Evolutionary conservation across 352 stramenopile genomes (phyloP), one percentile per base, ranked within the genome.

Genomic region (Globisporangium radiosum): DNA sequence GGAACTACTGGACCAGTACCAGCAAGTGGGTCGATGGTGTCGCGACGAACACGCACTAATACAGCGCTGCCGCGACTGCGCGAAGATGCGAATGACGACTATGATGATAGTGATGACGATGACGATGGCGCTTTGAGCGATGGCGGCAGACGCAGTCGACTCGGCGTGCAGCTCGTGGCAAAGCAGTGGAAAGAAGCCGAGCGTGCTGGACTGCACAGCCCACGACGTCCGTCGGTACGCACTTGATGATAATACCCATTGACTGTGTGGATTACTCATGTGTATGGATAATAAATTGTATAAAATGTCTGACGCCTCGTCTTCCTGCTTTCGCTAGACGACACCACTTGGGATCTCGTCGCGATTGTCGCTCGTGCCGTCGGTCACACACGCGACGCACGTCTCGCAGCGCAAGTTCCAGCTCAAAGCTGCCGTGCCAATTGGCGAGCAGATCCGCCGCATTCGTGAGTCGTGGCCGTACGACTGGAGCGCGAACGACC

Each of bases 381-480:
- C 79, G 17, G 73, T 87, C 51, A 88, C 74, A 14, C 77, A 66
- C 52, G 71, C 75, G 45, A 63, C 65, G 14, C 74, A 90, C 65
- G 51, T 88, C 38, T 73, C 75, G 4, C 68, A 70, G 13, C 71
- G 66, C 15, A 63, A 75, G 50, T 57, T 47, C n/a, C 17, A 49
- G 36, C 19, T 44, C 47, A 68, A 59, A 14, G 25, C 60, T 9
- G 59, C 57, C 8, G 15, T 48, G 14, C 52, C 59, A 25, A 64
- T 85, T 38, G 70, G 78, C 5, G 64, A 76, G 39, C 68, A 88
- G 52, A 64, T 93, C 54, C 68, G 72, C 10, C 73, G 64, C 47
- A 89, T 93, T 59, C 81, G 83, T 13, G 67, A 75, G 48, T 80
- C 70, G 11, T 93, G 81, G 83, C 81, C 81, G 11, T 83, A 88